These are phyloP conservation scores for Fabrea salina DNA, from an alignment of 169 alveolate species.

Conservation along the genomic window DNA sequence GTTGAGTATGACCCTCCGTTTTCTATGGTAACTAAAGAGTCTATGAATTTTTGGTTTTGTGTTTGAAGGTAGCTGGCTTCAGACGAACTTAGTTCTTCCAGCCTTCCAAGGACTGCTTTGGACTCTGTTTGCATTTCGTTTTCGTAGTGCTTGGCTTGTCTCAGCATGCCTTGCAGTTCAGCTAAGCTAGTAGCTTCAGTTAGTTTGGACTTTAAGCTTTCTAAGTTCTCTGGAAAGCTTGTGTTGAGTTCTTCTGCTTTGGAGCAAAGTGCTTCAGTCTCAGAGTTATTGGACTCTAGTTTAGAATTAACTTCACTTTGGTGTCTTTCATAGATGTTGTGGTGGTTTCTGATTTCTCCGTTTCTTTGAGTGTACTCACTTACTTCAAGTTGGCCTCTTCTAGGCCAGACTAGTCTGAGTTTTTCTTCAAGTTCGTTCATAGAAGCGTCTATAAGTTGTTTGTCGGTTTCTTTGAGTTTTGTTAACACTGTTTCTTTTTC, in stretches of 20 bases:
- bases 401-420: slow-evolving; percentile 68
- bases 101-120: slow-evolving; percentile 51
- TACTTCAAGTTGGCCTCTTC: slow-evolving; percentile 85
- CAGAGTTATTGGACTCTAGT: slow-evolving; percentile 64
- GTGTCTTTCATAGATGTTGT: slow-evolving; percentile 75
- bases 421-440: slow-evolving; percentile 59
- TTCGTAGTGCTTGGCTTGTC: background rate
- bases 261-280: slow-evolving; percentile 58
- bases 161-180: slow-evolving; percentile 19
- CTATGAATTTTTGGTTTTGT: slow-evolving; percentile 68
- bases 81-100: slow-evolving; percentile 55
- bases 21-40: slow-evolving; percentile 55
- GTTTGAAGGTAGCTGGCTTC: slow-evolving; percentile 46
- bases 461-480: background rate
- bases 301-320: slow-evolving; percentile 58
- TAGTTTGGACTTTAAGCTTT: slow-evolving; percentile 8
- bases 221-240: slow-evolving; percentile 65
- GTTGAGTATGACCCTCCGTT: slow-evolving; percentile 80
- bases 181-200: slow-evolving; percentile 26
- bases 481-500: background rate
- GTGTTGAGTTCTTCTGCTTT: slow-evolving; percentile 64
- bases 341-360: slow-evolving; percentile 75
- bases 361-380: slow-evolving; percentile 72
- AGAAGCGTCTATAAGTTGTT: slow-evolving; percentile 30
- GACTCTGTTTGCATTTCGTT: slow-evolving; percentile 42